These are phyloP conservation scores for Alternaria sp. DNA, from an alignment of 2,329 filamentous ascomycete species.

Conservation along the genomic window DNA sequence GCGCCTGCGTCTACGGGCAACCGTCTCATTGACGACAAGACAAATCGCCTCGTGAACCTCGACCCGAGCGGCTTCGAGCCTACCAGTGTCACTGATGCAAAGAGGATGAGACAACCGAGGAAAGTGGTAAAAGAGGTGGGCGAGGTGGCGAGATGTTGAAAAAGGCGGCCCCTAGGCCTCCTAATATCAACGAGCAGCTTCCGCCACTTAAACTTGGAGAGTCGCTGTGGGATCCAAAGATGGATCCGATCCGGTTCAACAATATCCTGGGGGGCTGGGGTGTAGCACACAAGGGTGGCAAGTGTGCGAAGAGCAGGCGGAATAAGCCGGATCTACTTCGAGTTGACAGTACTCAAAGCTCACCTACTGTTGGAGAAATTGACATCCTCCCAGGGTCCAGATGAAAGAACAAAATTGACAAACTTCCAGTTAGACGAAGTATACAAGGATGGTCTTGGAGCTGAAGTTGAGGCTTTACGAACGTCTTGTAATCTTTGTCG, in stretches of 20 bases:
- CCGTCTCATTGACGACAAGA: not conserved
- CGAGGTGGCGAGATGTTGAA: not conserved
- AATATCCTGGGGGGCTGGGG: constrained; percentile 5
- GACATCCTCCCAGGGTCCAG: not conserved
- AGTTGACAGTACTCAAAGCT: not conserved
- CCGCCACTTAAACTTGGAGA: constrained; percentile 2
- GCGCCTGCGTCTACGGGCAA: not conserved
- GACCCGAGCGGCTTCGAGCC: constrained; percentile 4
- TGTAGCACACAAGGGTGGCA: not conserved
- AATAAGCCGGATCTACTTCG: not conserved
- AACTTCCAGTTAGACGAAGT: not conserved
- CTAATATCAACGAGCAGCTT: not conserved
- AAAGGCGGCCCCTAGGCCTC: not conserved
- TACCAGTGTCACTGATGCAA: not conserved
- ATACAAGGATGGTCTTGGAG: not conserved
- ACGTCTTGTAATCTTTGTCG: not conserved
- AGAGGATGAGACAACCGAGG: not conserved
- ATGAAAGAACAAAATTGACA: constrained; percentile 1
- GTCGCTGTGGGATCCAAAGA: constrained; percentile 2
- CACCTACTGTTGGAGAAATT: not conserved
- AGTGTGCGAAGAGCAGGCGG: not conserved
- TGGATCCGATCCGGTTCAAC: not conserved
- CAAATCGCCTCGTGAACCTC: constrained; percentile 4
- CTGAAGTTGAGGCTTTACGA: too few relatives aligned
- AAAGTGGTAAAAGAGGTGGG: not conserved